Evolutionary conservation across 768 basidiomycete genomes (phyloP), one percentile per base, ranked within the genome.

Genomic region (Pleurotus platypus): DNA sequence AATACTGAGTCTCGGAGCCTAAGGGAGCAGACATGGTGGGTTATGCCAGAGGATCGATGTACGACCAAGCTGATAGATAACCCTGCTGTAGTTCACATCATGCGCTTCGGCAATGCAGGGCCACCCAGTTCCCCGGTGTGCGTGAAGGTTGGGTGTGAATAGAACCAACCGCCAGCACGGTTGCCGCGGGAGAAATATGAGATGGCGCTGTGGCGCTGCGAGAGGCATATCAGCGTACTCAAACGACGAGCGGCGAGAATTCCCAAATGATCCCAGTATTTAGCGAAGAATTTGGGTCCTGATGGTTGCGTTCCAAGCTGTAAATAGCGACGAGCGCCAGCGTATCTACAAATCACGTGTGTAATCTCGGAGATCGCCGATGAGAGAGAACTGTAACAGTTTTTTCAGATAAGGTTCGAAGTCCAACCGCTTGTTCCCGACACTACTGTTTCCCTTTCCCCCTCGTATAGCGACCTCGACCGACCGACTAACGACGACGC

Each of bases 341-440:
- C 8, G 30, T 45, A 39, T 12, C 16, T 18, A 13, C 37, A 6
- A 1, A 16, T 40, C 15, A 27, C 42, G 39, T 40, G 42, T 46
- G 55, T 20, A n/a, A 15, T 26, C n/a, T 9, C 30, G 55, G 43
- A 35, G 26, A 46, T 35, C 46, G 45, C 43, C 42, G 55, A 45
- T 15, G n/a, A 1, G 12, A 5, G 35, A 59, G 54, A 69, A 67
- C 66, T 71, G 62, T 71, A 65, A 71, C 69, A 77, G 75, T 77
- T 76, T 67, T 66, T 69, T 50, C 55, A 70, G 75, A 71, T 75
- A 80, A 79, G 75, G 78, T 80, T 78, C 74, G 70, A 67, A 63
- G 62, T 58, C 60, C 63, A 57, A 38, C 46, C 57, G 57, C 59
- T 47, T 51, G 60, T 49, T 57, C 40, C 60, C 59, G 58, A 61